Evolutionary conservation across 1,284 basidiomycete genomes (phyloP).

Genomic region (Cryptococcus sp.): DNA sequence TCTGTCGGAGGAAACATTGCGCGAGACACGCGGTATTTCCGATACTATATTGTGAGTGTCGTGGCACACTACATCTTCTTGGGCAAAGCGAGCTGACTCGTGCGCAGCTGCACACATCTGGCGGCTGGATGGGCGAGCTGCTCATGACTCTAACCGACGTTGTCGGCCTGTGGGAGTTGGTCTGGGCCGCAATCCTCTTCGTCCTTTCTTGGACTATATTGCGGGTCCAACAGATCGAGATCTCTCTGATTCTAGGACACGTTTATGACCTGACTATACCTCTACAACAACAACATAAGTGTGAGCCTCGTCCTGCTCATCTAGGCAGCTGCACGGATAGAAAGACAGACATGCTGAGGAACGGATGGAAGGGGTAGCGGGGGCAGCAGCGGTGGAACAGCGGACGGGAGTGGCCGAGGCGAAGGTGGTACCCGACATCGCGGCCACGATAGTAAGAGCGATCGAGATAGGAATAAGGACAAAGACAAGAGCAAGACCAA

Average conservation of each 20-base stretch:
- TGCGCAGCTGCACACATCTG: conserved; percentile 34
- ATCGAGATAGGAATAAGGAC: not conserved
- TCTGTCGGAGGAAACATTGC: conserved; percentile 10
- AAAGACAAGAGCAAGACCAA: not conserved
- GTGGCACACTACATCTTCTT: not conserved
- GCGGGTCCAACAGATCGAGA: conserved; percentile 18
- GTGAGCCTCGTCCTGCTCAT: not conserved
- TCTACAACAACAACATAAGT: conserved; percentile 23
- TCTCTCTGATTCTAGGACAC: conserved; percentile 27
- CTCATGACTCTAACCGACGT: conserved; percentile 18
- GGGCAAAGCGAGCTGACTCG: not conserved
- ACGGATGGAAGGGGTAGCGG: not conserved
- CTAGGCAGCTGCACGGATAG: no score
- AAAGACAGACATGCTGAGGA: no score
- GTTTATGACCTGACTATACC: conserved; percentile 32
- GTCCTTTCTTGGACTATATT: conserved; percentile 29
- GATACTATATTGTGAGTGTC: conserved; percentile 17
- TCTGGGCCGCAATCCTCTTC: conserved; percentile 21
- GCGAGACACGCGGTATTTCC: conserved; percentile 7
- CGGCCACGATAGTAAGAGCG: not conserved
- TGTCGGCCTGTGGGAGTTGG: conserved; percentile 29
- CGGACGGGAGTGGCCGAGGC: not conserved
- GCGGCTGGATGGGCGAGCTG: conserved; percentile 35
- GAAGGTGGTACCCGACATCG: not conserved
- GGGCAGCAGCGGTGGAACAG: not conserved